A percentile compares a stretch with the other conserved stretches of the same genome.
phyloP scores from a whole-genome alignment of 1,139 yeast species.

The Zygotorulaspora mrakii region DNA sequence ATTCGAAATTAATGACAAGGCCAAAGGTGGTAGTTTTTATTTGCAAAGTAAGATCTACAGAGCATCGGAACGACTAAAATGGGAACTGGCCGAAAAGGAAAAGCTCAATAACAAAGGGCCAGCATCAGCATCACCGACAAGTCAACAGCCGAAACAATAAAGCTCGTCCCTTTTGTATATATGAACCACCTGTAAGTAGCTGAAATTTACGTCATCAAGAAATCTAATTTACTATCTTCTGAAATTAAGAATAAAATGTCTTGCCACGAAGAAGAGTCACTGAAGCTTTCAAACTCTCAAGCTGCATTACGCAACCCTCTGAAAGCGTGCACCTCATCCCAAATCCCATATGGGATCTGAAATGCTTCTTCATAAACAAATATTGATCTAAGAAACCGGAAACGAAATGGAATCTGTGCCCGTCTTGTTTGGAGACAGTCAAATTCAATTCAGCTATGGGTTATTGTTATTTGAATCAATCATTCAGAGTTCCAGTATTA shows the following conservation, averaged over 20 bases:
- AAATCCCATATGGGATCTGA: constrained; percentile 4
- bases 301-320: constrained; percentile 35
- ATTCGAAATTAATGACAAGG: constrained; percentile 85
- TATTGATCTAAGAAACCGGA: constrained; percentile 66
- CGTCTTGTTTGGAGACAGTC: constrained; percentile 41
- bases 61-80: constrained; percentile 64
- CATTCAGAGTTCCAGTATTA: constrained; percentile 36
- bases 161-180: constrained; percentile 2
- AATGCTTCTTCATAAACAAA: constrained; percentile 33
- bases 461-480: constrained; percentile 30
- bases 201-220: constrained; percentile 1
- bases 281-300: constrained; percentile 38
- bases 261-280: constrained; percentile 39
- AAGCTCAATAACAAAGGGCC: constrained; percentile 21
- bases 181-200: constrained; percentile 14
- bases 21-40: constrained; percentile 90
- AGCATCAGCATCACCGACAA: constrained; percentile 10
- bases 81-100: constrained; percentile 46
- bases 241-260: constrained; percentile 33
- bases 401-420: constrained; percentile 70
- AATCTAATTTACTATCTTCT: constrained; percentile 10
- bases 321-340: constrained; percentile 34
- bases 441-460: constrained; percentile 40
- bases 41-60: constrained; percentile 87
- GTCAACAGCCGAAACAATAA: constrained; percentile 13